Base-by-base conservation (phyloP, 441 rosid species). In the Geranium incanum region DNA sequence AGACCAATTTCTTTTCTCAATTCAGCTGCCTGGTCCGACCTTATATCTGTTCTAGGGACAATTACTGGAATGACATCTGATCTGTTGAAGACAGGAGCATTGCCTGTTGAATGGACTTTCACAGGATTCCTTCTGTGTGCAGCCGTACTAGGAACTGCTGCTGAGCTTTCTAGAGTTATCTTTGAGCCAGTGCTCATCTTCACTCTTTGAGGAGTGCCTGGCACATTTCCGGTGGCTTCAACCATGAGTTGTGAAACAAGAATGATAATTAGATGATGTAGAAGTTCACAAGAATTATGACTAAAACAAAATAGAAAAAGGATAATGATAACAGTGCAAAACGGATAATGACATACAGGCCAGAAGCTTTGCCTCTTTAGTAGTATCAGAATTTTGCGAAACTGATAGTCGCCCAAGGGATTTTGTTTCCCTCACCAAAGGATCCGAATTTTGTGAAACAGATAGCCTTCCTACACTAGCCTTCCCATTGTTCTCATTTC, bases 161-260 rank as follows among this genome's bases (percentile, higher is more conserved):
- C 73, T 4, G 91, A 76, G 77, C 75, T 82, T 59, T 78, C 77
- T 52, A 84, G 50, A 64, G 77, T 74, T 39, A 81, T 72, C 84
- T 82, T 93, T 60, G 81, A 69, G 69, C 74, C 82, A 75, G 82
- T 70, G 68, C 80, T 85, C 66, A 80, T 19, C 76, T 80, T 86
- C 80, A 82, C 85, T 82, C 83, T 87, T 79, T 84, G 94, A 81
- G 93, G 98, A 76, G 97, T 87, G 78, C 83, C 83, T 68, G 89
- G 87, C 71, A 76, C 80, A 85, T 74, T 89, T 87, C 93, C 97
- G 70, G 93, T 77, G 80, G 93, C 98, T 93, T 86, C 81, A 85
- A 82, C 71, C 85, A 83, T 19, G 15, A 23, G 15, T 16, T 75
- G 33, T 80, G 69, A 75, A 75, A 59, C 69, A 76, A 67, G 57